Evolutionary conservation across 2,329 filamentous ascomycete genomes (phyloP).

Genomic region (Fusarium longipes): DNA sequence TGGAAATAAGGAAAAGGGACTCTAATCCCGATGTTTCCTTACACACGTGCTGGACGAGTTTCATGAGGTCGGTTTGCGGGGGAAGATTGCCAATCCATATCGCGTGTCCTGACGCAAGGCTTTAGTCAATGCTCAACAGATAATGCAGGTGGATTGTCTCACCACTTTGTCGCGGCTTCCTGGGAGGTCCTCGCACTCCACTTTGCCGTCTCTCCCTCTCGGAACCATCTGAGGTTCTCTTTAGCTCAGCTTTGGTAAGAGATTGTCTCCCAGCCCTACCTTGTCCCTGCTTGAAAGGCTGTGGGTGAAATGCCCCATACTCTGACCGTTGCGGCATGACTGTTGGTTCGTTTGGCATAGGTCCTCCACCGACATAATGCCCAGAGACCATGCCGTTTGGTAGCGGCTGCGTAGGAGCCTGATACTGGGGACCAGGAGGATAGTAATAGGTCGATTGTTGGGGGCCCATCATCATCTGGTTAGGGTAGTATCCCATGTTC

Average conservation of each 20-base stretch:
- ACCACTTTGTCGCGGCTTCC: conserved; percentile 69
- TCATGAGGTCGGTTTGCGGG: conserved; percentile 82
- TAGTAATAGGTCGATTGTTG: conserved; percentile 61
- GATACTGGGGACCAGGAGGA: conserved; percentile 53
- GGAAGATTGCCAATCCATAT: conserved; percentile 97
- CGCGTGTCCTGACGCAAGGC: conserved; percentile 72
- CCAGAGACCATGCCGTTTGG: conserved; percentile 50
- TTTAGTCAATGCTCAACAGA: conserved; percentile 11
- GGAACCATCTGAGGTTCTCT: conserved; percentile 30
- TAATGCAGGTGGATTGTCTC: conserved; percentile 47
- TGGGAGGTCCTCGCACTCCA: conserved; percentile 51
- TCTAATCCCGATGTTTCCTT: conserved; percentile 82
- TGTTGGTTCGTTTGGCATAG: conserved; percentile 45
- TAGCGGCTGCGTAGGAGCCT: conserved; percentile 47
- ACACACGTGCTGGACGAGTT: conserved; percentile 91
- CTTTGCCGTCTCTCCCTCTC: conserved; percentile 42
- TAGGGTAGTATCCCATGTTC: conserved; percentile 58
- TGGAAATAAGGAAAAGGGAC: conserved; percentile 92
- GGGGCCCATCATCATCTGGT: conserved; percentile 56
- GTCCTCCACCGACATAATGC: conserved; percentile 50
- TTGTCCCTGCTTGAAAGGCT: conserved; percentile 36
- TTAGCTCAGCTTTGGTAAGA: conserved; percentile 31
- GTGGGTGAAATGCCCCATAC: conserved; percentile 8
- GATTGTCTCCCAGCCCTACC: conserved; percentile 38
- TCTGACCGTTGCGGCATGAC: conserved; percentile 32